Evolutionary conservation across 805 yeast species (phyloP).

Genomic region (Metschnikowia koreensis): DNA sequence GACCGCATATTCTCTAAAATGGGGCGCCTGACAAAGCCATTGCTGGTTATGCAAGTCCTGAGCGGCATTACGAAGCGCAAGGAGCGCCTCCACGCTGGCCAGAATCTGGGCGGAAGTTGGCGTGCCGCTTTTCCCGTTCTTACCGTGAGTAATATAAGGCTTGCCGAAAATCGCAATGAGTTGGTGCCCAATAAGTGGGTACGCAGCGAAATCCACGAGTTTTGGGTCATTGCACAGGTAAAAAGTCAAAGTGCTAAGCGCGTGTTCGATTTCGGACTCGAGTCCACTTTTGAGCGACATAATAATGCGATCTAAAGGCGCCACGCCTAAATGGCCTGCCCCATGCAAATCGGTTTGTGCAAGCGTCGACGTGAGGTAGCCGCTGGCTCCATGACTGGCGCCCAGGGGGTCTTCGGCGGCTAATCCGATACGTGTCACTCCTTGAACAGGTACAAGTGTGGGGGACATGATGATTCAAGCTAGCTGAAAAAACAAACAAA

Average conservation of each 20-base stretch:
- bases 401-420: slow-evolving; percentile 9
- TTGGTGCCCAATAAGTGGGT: slow-evolving; percentile 43
- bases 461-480: slow-evolving; percentile 11
- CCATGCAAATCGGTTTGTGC: slow-evolving; percentile 19
- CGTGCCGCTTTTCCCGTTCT: neutral
- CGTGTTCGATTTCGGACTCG: slow-evolving; percentile 68
- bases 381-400: slow-evolving; percentile 13
- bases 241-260: slow-evolving; percentile 53
- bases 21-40: slow-evolving; percentile 55
- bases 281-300: slow-evolving; percentile 69
- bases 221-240: slow-evolving; percentile 52
- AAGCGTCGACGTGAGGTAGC: slow-evolving; percentile 11
- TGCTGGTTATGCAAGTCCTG: slow-evolving; percentile 85
- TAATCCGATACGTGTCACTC: slow-evolving; percentile 15
- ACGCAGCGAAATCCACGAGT: slow-evolving; percentile 44
- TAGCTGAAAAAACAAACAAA: too few relatives aligned
- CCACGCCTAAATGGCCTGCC: slow-evolving; percentile 52
- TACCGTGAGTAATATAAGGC: slow-evolving; percentile 26
- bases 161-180: slow-evolving; percentile 35
- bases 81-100: slow-evolving; percentile 45
- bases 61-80: slow-evolving; percentile 75
- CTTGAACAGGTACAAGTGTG: slow-evolving; percentile 17
- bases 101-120: slow-evolving; percentile 23
- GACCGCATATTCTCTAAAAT: slow-evolving; percentile 47
- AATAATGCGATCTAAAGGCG: slow-evolving; percentile 61